A percentile compares a stretch with the other conserved stretches of the same genome.
Conservation (phyloP, 2,329 filamentous ascomycete species). For the Talaromyces sp. region DNA sequence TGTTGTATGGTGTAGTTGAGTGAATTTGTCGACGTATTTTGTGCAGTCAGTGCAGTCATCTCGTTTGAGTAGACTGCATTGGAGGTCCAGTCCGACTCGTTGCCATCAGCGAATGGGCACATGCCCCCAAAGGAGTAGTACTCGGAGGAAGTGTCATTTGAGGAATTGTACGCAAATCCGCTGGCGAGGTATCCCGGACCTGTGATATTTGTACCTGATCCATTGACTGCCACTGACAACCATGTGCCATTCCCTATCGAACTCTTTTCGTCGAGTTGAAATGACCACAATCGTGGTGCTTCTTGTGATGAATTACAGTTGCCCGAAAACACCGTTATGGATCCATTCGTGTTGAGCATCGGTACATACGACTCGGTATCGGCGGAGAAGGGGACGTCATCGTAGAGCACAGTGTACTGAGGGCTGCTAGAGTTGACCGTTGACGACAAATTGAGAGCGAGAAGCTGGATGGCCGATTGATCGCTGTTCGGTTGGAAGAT, state of each 20-base stretch:
- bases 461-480: conserved; percentile 52
- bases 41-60: conserved; percentile 62
- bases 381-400: conserved; percentile 43
- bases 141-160: conserved; percentile 51
- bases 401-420: conserved; percentile 29
- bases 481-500: conserved; percentile 59
- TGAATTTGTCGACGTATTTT: conserved; percentile 19
- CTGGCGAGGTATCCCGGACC: conserved; percentile 58
- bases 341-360: conserved; percentile 63
- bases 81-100: conserved; percentile 59
- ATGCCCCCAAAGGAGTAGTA: conserved; percentile 82
- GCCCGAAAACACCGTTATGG: conserved; percentile 71
- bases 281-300: conserved; percentile 66
- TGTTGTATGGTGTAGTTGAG: conserved; percentile 48
- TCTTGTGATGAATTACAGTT: conserved; percentile 59
- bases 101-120: conserved; percentile 60
- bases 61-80: conserved; percentile 73
- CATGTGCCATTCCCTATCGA: conserved; percentile 54
- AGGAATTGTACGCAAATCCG: conserved; percentile 63
- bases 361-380: conserved; percentile 64
- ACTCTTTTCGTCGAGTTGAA: conserved; percentile 48
- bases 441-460: conserved; percentile 62
- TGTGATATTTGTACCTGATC: conserved; percentile 27
- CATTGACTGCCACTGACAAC: conserved; percentile 42
- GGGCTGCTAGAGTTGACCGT: conserved; percentile 50